Evolutionary conservation across 2,329 filamentous ascomycete species (phyloP), one percentile per base, ranked within the genome.

Genomic region (Colletotrichum liaoningense): DNA sequence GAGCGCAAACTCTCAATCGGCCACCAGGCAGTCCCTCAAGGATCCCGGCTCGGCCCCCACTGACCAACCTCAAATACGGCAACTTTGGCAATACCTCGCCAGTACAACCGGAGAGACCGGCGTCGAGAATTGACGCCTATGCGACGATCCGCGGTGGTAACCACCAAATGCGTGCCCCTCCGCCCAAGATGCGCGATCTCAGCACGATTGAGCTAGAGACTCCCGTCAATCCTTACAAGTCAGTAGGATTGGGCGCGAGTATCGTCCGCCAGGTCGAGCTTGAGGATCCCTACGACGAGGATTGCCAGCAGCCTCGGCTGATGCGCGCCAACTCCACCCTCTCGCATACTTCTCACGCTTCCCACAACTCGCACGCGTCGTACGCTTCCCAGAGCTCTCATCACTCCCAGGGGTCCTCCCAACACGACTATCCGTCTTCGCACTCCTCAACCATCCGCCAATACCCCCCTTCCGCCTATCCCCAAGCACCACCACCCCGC

Each of bases 161-260:
- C 64, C 90, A 89, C 19, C 42, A 49, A 0, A 82, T 88, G 79
- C 88, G 91, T 74, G 92, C 92, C 1, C 94, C 95, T 46, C 95
- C 95, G 14, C 96, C 96, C 62, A 97, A 95, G 82, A 98, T 98
- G 95, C 92, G 96, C 76, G 95, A 97, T 55, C 87, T 98, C 63
- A 80, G 84, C 59, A 84, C 86, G 8, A 83, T 86, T 9, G 87
- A 89, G 63, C 83, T 91, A 22, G 86, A 88, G 72, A 86, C 88
- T 0, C 87, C 87, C 0, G 76, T 76, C 16, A 87, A 87, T 75
- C 84, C 84, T 6, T 90, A 89, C 78, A 86, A 86, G 62, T 80
- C 83, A 12, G 78, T 83, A 1, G 88, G 86, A 14, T 82, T 90
- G 5, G 82, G 82, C 3, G 87, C 88, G 4, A 88, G 90, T 83